phyloP scores from a whole-genome alignment of 2,329 filamentous ascomycete species.

The Xylaria sp. region DNA sequence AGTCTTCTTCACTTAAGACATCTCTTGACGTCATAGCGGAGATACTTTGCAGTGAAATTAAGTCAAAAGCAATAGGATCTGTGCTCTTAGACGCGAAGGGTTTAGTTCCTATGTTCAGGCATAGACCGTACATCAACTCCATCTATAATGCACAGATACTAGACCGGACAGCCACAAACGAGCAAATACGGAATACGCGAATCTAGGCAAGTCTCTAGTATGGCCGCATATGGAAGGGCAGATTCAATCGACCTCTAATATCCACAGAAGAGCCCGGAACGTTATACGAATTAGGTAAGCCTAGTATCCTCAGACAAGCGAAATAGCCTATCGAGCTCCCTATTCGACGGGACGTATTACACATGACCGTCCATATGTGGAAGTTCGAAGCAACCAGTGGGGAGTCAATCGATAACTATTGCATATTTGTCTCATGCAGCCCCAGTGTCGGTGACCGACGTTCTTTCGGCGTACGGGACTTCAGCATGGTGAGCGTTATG shows the following conservation, averaged over 20 bases:
- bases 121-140: background rate
- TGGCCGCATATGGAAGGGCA: background rate
- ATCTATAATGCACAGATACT: background rate
- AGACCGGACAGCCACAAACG: no score
- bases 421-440: background rate
- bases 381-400: background rate
- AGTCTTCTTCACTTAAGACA: background rate
- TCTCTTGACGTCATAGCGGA: background rate
- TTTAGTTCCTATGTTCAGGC: conserved; percentile 1
- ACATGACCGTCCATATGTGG: background rate
- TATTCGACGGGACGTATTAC: background rate
- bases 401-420: background rate
- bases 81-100: background rate
- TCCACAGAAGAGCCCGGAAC: background rate
- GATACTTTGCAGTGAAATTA: background rate
- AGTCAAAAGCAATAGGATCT: background rate
- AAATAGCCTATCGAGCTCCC: background rate
- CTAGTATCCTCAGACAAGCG: background rate
- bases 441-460: background rate
- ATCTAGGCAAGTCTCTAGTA: background rate
- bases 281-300: background rate
- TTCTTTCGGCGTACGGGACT: background rate
- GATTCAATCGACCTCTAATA: background rate
- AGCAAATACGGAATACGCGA: background rate
- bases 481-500: background rate